Evolutionary conservation across 208 protist species (phyloP), one percentile per base, ranked within the genome.

Genomic region (Trichomonas vaginalis): DNA sequence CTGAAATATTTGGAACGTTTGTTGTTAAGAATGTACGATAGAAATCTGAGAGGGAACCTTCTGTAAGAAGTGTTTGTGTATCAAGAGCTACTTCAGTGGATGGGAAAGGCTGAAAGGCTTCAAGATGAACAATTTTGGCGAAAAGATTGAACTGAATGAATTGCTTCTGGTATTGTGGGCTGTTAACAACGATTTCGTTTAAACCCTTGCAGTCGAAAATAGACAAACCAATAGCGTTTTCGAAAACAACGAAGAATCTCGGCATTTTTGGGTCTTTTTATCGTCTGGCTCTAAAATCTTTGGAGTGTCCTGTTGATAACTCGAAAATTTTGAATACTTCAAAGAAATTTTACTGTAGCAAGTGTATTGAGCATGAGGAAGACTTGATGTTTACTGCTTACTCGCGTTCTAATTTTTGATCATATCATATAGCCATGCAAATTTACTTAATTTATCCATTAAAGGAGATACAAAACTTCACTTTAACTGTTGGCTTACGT

Each of bases 61-160:
- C 99, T 17, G 98, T 98, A 90, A 99, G 96, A 96, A 97, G 98
- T 46, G 99, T 99, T 95, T 99, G 98, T 96, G 99, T 99, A 96
- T 99, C 98, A 0, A 99, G 97, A n/a, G 99, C 99, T 92, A 99
- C 98, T 96, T 99, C 98, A 14, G 98, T 98, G 0, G 98, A 98
- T 96, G 98, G 97, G 96, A 99, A 99, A 27, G 99, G 99, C 10
- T 98, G 95, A 96, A 99, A 99, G 14, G 98, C 98, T 49, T 98
- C 97, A 70, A 99, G 97, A 96, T 98, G 99, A 83, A 99, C 97
- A 95, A 99, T 97, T 46, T 98, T 98, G 12, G 97, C 97, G 97
- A 99, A 99, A 47, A 97, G 98, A 48, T 95, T 96, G 96, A 99
- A 98, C 95, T 99, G 97, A 86, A 97, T 96, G 48, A 99, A 97